Evolutionary conservation across 2,329 filamentous ascomycete genomes (phyloP), one percentile per base, ranked within the genome.

Genomic region (Akanthomyces uredinophilus): DNA sequence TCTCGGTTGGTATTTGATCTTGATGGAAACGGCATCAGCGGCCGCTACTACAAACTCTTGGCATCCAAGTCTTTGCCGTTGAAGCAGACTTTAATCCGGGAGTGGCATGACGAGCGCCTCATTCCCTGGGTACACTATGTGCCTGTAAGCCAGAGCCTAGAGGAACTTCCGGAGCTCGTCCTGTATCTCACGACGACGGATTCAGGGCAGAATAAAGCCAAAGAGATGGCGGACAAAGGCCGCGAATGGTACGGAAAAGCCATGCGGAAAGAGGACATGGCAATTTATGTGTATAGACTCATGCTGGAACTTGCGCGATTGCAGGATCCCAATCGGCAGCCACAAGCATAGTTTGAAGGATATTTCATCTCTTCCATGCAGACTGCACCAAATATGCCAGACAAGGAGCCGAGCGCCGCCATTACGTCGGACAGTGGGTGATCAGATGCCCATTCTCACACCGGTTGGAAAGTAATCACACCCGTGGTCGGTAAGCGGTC

Each of bases 261-360:
- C 13, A 67, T 89, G 39, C 70, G 86, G 47, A 82, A 83, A 50
- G 79, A 83, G 43, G 86, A 90, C 68, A 79, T 86, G 67, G 77
- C 81, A 32, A 76, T 84, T 2, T 87, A 87, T 75, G 76, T 84
- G 32, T 88, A 87, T 66, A 75, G 87, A 55, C 68, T 89, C 63
- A 64, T 89, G 66, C 68, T 89, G 27, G 87, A 89, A 75, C 78
- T 80, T 55, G 75, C 74, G 20, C 73, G 79, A 54, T 50, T 80
- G 8, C 72, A 75, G 63, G 77, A 81, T 58, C 70, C 69, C 5
- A 49, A 65, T 3, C 22, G 62, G 37, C 51, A 39, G 39, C 29
- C 57, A 13, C 18, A 37, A n/a, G 32, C 29, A 18, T 57, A 47
- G 18, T 18, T 50, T 22, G 20, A 55, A 43, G 35, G 29, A 53